Evolutionary conservation across 2,329 filamentous ascomycete genomes (phyloP).

Genomic region (Cladophialophora immunda): DNA sequence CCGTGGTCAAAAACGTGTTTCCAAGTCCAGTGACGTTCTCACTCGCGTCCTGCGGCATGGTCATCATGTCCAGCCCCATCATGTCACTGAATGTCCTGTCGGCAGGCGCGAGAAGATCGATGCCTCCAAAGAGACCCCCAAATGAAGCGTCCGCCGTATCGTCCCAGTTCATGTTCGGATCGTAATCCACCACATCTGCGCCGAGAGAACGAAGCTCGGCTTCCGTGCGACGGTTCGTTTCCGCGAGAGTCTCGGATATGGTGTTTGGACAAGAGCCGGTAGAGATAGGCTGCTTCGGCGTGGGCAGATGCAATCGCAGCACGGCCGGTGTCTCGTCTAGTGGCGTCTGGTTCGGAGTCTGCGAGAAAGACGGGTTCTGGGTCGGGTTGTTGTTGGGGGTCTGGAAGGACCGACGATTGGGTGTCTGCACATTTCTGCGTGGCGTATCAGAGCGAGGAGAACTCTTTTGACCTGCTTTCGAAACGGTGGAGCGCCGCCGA

Average conservation of each 20-base stretch:
- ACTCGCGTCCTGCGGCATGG: not conserved
- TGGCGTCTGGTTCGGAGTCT: not conserved
- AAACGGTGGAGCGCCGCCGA: conserved; percentile 3
- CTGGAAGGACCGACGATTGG: not conserved
- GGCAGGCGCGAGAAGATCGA: not conserved
- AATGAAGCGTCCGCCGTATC: not conserved
- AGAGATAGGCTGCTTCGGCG: conserved; percentile 10
- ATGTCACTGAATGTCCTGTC: not conserved
- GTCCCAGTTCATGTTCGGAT: conserved; percentile 2
- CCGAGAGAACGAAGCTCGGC: not conserved
- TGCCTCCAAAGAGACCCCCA: not conserved
- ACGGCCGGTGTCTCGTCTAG: not conserved
- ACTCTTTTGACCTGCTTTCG: not conserved
- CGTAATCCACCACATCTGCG: not conserved
- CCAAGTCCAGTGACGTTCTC: not conserved
- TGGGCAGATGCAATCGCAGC: conserved; percentile 1
- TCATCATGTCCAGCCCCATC: not conserved
- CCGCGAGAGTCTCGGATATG: conserved; percentile 9
- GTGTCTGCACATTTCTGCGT: not conserved
- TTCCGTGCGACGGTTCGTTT: conserved; percentile 12
- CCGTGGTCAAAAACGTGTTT: not conserved
- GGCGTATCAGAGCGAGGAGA: not conserved
- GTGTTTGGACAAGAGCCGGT: conserved; percentile 15
- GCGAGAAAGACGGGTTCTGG: not conserved
- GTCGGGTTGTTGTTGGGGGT: not conserved